Evolutionary conservation across 1,139 yeast species (phyloP).

Genomic region (Citeromyces hawaiiensis): DNA sequence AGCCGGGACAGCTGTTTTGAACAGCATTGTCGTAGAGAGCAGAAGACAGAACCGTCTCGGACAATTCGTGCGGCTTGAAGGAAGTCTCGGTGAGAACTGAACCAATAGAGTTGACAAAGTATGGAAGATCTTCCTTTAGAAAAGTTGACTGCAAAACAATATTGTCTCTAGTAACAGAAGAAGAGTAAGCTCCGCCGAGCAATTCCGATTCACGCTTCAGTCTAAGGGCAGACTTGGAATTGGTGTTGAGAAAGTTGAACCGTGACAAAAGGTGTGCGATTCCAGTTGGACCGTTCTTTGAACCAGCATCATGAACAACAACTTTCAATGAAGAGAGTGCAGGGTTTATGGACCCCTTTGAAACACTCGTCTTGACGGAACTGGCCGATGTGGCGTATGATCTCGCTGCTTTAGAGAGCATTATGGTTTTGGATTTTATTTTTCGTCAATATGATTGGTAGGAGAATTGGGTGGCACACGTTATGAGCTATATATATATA

Average conservation of each 20-base stretch:
- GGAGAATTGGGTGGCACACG: too few relatives aligned
- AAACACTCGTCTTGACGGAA: constrained; percentile 11
- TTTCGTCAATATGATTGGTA: too few relatives aligned
- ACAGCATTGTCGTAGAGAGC: constrained; percentile 43
- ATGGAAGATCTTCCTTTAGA: constrained; percentile 82
- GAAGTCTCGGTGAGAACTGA: constrained; percentile 62
- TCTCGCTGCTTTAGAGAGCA: constrained; percentile 12
- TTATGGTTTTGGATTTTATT: constrained; percentile 4
- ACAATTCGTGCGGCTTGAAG: constrained; percentile 71
- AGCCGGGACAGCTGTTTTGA: constrained; percentile 37
- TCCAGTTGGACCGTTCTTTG: constrained; percentile 75
- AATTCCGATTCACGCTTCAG: constrained; percentile 91
- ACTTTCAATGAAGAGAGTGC: constrained; percentile 50
- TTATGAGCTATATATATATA: not conserved
- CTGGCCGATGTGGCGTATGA: constrained; percentile 37
- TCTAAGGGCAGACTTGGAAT: constrained; percentile 78
- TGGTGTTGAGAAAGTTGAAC: constrained; percentile 77
- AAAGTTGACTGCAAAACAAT: constrained; percentile 71
- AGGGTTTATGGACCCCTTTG: constrained; percentile 7
- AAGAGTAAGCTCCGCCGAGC: constrained; percentile 70
- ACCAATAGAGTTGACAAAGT: constrained; percentile 78
- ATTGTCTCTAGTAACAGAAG: constrained; percentile 72
- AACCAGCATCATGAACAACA: constrained; percentile 78
- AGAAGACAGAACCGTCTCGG: constrained; percentile 72
- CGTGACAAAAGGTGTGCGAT: constrained; percentile 76